Conservation (phyloP, 2,329 filamentous ascomycete genomes). For the Fusarium algeriense region DNA sequence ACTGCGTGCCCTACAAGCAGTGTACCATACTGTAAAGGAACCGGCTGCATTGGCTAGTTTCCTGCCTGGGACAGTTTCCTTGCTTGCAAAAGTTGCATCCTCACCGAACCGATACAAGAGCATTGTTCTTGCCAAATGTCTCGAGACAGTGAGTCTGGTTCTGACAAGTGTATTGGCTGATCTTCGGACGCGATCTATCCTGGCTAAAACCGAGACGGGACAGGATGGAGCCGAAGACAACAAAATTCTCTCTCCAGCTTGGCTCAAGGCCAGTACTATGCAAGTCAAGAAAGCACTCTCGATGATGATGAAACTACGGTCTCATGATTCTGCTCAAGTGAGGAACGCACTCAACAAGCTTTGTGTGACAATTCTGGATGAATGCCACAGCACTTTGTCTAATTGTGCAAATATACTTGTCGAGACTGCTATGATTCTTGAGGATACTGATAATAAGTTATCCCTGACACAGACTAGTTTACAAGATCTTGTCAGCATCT, state of each 20-base stretch:
- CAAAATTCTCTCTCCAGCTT: constrained; percentile 64
- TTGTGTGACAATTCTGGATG: constrained; percentile 80
- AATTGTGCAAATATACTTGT: constrained; percentile 79
- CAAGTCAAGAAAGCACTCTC: constrained; percentile 88
- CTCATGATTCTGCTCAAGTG: constrained; percentile 77
- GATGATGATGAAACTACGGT: constrained; percentile 80
- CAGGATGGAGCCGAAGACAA: constrained; percentile 40
- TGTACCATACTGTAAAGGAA: constrained; percentile 76
- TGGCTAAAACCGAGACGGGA: constrained; percentile 52
- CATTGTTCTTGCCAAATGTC: constrained; percentile 70
- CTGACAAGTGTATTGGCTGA: constrained; percentile 70
- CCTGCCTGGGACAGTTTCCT: constrained; percentile 87
- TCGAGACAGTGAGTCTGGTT: constrained; percentile 69
- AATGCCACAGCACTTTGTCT: constrained; percentile 79
- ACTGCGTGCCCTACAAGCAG: constrained; percentile 70
- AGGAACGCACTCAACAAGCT: constrained; percentile 74
- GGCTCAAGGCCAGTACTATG: constrained; percentile 82
- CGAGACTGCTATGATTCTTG: constrained; percentile 82
- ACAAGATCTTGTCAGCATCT: constrained; percentile 71
- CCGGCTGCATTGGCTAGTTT: constrained; percentile 84
- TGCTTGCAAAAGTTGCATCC: constrained; percentile 79
- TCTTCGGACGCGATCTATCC: constrained; percentile 63
- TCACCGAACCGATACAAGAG: constrained; percentile 70
- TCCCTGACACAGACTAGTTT: constrained; percentile 63
- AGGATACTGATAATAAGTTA: constrained; percentile 59